Evolutionary conservation across 768 basidiomycete genomes (phyloP), one percentile per base, ranked within the genome.

Genomic region (Ramaria sp.): DNA sequence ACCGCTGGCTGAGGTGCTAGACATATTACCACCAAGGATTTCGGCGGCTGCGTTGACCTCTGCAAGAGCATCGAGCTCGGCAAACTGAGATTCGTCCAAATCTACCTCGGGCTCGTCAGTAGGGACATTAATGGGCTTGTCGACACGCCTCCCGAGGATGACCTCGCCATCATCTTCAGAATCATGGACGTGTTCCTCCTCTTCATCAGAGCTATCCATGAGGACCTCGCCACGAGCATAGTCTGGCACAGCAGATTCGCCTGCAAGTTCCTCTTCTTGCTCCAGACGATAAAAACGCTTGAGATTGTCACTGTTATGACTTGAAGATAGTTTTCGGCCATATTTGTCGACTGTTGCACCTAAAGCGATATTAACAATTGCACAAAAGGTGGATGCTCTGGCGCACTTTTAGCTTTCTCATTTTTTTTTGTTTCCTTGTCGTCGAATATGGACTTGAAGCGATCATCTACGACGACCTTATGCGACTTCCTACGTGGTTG

Each of bases 171-270:
- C 75, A 49, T 82, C 81, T 10, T 78, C 78, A 12, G 71, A 69
- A 20, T 66, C 69, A 4, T 63, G 61, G 38, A 60, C 64, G 6
- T 67, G 64, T 11, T 66, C 69, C 6, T 82, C 82, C 45, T 82
- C 85, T 56, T 91, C 89, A 62, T 83, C 83, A 0, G 93, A 97
- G 10, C 92, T 95, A 65, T 92, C 86, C 62, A 98, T 77, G 11
- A 91, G 73, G 1, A 84, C 84, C 64, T 84, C 86, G 55, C 96
- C 96, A 59, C 96, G 86, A 50, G 96, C 96, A 64, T 86, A 88
- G 70, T 97, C 95, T 30, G 81, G 77, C 7, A 63, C 20, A 27
- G 49, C 30, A 22, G 64, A 63, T 4, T 65, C 63, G 37, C 66
- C 67, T 19, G 70, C 70, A 24, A 69, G 62, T 22, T 68, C 70